Percentiles rank a stretch among this genome's conserved stretches.
phyloP scores from a whole-genome alignment of 148 eudicot genomes.

The Cornus controversa region DNA sequence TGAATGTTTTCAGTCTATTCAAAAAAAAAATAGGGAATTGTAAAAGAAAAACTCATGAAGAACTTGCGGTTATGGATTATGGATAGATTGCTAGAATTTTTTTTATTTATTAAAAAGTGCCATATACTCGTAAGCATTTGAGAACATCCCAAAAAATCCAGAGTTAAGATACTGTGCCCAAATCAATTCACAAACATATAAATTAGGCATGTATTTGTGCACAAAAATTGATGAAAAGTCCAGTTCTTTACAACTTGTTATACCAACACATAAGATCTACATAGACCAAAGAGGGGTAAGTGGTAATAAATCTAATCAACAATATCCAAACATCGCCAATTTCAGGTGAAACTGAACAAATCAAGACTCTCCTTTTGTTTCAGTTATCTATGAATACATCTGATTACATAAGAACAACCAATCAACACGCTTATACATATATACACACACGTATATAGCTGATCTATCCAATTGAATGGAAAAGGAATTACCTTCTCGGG shows the following conservation, averaged over 20 bases:
- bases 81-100: neutral
- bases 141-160: too few relatives aligned
- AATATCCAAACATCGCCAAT: neutral
- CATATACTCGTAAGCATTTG: too few relatives aligned
- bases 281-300: neutral
- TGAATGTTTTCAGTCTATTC: neutral
- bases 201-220: neutral
- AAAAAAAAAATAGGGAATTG: too few relatives aligned
- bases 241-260: neutral
- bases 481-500: constrained; percentile 40
- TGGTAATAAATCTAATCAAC: too few relatives aligned
- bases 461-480: neutral
- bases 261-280: too few relatives aligned
- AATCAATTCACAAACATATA: too few relatives aligned
- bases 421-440: neutral
- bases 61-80: neutral
- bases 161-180: too few relatives aligned
- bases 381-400: too few relatives aligned
- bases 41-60: too few relatives aligned
- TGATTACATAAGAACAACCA: neutral
- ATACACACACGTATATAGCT: neutral
- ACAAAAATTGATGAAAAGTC: neutral
- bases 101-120: too few relatives aligned
- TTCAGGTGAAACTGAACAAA: neutral
- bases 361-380: neutral